Evolutionary conservation across 768 basidiomycete species (phyloP), one percentile per base, ranked within the genome.

Genomic region (Suillus cothurnatus): DNA sequence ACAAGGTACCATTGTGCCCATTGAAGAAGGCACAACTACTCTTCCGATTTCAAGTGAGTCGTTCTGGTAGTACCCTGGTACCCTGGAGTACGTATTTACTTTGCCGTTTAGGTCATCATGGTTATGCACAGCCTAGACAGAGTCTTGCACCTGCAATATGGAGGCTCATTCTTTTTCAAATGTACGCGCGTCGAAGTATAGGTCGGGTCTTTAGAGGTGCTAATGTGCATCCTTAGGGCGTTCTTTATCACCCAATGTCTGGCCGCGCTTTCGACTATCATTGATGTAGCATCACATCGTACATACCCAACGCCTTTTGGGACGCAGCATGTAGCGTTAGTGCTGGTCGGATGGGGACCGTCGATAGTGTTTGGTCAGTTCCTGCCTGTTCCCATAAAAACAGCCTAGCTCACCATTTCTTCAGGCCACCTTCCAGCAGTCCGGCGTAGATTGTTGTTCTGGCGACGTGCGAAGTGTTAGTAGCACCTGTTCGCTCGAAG

Each of bases 301-400:
- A 59, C 73, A 28, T 67, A 68, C 15, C 87, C 89, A 2, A 74
- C 82, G 17, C 76, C 88, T 5, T 84, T 91, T 68, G 88, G 88
- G 32, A 85, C 88, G 34, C 89, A 91, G 65, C 86, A 91, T 71
- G 71, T 91, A 62, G 85, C 86, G 45, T 71, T 90, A 53, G 69
- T 90, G 21, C 73, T 89, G 31, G 81, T 78, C 11, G 86, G 81
- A 12, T 90, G 88, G 88, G 85, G 81, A 7, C 89, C 88, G 9
- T 76, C 78, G 12, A 39, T 90, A 26, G 71, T 88, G 41, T 85
- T 89, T 68, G 82, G 88, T 84, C 62, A 67, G 81, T 70, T 34
- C 52, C 11, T n/a, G 14, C 55, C 21, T 28, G 8, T 17, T 43
- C 34, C 26, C 23, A 41, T 15, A 11, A 60, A 39, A 17, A 15